Conservation (phyloP, 2,329 filamentous ascomycete genomes). For the Colletotrichum costaricense region DNA sequence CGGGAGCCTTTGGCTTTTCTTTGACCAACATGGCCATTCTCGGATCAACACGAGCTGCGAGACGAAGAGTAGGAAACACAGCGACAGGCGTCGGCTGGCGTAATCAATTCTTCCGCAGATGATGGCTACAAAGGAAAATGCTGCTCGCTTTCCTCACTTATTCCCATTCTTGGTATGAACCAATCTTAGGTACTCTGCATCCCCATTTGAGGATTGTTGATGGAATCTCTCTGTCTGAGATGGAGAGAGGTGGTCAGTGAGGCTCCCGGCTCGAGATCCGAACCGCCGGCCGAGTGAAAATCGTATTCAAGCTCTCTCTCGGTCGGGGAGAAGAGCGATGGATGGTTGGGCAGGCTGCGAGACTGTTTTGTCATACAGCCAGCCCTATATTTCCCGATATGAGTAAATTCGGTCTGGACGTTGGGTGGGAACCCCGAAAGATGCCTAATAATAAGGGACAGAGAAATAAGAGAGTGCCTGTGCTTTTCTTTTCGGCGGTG, state of each 20-base stretch:
- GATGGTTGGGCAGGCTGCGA: too few relatives aligned
- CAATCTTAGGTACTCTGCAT: neutral
- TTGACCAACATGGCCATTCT: neutral
- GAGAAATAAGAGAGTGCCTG: neutral
- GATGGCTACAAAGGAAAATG: too few relatives aligned
- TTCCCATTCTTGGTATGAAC: neutral
- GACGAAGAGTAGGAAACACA: neutral
- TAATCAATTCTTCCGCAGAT: too few relatives aligned
- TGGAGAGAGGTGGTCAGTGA: too few relatives aligned
- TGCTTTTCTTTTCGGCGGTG: neutral
- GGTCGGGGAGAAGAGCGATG: neutral
- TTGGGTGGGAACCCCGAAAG: neutral
- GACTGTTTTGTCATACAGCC: neutral
- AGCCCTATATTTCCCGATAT: neutral
- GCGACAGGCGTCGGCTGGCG: too few relatives aligned
- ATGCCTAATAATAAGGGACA: neutral
- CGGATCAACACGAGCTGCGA: neutral
- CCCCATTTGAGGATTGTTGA: neutral
- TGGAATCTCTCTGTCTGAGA: neutral
- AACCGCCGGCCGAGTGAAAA: neutral
- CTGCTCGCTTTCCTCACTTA: neutral
- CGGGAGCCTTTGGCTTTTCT: neutral
- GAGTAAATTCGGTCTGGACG: neutral
- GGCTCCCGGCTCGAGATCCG: neutral
- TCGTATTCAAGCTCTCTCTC: neutral